These are phyloP conservation scores for Cyberlindnera americana DNA, from an alignment of 805 yeast species.

Conservation along the genomic window DNA sequence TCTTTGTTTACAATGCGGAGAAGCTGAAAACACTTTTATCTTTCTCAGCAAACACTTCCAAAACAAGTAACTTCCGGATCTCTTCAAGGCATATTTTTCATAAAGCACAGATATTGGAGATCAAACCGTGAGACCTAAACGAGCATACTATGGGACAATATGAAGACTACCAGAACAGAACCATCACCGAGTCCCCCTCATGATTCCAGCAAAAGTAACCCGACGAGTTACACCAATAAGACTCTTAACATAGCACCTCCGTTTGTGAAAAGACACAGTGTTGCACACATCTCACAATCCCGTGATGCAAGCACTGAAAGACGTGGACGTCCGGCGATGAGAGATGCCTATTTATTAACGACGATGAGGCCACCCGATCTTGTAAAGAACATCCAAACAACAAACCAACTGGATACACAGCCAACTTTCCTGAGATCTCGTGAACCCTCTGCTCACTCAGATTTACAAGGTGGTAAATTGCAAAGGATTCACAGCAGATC, in stretches of 20 bases:
- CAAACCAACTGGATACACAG: not conserved
- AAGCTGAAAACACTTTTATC: too few relatives aligned
- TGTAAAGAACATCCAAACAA: slow-evolving; percentile 18
- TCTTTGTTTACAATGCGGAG: too few relatives aligned
- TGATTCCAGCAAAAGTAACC: not conserved
- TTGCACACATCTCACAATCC: slow-evolving; percentile 1
- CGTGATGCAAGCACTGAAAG: slow-evolving; percentile 3
- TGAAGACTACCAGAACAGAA: not conserved
- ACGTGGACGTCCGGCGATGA: slow-evolving; percentile 10
- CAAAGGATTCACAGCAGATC: slow-evolving; percentile 2
- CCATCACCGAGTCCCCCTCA: slow-evolving; percentile 1
- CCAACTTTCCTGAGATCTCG: slow-evolving; percentile 13
- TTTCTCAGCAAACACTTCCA: too few relatives aligned
- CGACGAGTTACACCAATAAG: not conserved
- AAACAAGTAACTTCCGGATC: too few relatives aligned
- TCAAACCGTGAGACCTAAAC: too few relatives aligned
- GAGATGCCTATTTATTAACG: slow-evolving; percentile 1
- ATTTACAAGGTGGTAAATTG: not conserved
- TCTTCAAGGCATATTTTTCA: too few relatives aligned
- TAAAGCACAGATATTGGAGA: too few relatives aligned
- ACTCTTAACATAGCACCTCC: not conserved
- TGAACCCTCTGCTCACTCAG: slow-evolving; percentile 14
- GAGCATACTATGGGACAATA: too few relatives aligned
- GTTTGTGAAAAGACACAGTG: slow-evolving; percentile 6
- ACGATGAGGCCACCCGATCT: slow-evolving; percentile 14